Base-by-base conservation (phyloP, 1,284 basidiomycete genomes). In the Dichomitus squalens region DNA sequence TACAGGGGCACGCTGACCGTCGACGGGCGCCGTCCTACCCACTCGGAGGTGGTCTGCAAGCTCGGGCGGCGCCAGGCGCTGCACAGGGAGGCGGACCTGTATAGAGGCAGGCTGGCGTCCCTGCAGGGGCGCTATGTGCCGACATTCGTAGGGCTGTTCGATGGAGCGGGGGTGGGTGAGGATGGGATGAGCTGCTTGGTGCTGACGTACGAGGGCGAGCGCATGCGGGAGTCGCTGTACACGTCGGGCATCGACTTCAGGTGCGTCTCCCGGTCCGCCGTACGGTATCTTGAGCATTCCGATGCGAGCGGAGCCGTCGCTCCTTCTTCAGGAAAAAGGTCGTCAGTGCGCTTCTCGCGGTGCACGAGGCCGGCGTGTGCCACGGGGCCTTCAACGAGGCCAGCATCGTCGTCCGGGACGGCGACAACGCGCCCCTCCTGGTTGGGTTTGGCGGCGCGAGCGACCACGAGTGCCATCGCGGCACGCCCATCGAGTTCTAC, bases 11-110 rank as follows among this genome's bases (percentile, higher is more conserved):
- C 47, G 16, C 57, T 58, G 4, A 49, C 52, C 4, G 18, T 49
- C 16, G 57, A 58, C 14, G 57, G 57, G 1, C 47, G 18, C 16
- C 39, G 48, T 12, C 41, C 23, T 9, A 23, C 16, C 16, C 35
- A 46, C 7, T 21, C 44, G 11, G 57, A 58, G 35, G 52, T 58
- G 23, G 52, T 58, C n/a, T 58, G 51, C 48, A 58, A 58, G 48
- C 29, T 58, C 12, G 57, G 38, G 11, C 35, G 25, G 5, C 48
- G 57, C 31, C 41, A 53, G 23, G 47, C 52, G 20, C 33, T 58
- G 44, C 52, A 48, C 25, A 40, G 38, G 6, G 57, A 58, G 35
- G 57, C 57, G 3, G 48, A 41, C 34, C 47, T 53, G 5, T 58
- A 58, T 43, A 48, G 39, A 20, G 38, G 40, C 40, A 44, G 43